These are phyloP conservation scores for Metroxylon sagu DNA, from an alignment of 176 grass and related monocot species.

Conservation along the genomic window DNA sequence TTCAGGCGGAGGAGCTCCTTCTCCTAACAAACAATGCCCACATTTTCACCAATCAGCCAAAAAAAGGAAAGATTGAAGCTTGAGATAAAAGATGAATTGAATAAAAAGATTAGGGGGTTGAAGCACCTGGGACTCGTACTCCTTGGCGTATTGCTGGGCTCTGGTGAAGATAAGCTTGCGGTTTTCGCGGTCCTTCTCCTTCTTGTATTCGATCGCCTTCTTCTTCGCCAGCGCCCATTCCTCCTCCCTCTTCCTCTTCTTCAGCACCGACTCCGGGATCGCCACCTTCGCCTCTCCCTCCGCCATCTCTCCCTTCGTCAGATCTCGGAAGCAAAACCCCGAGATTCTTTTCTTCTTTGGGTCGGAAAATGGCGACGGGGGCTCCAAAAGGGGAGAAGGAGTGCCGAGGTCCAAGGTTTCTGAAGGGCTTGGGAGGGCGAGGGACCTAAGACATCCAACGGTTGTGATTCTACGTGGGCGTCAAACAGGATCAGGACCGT, in stretches of 20 bases:
- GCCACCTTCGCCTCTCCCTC: not conserved
- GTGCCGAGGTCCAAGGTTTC: no score
- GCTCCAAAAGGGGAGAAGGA: no score
- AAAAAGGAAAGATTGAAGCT: not conserved
- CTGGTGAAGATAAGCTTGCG: not conserved
- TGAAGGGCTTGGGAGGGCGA: no score
- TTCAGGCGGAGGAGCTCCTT: constrained; percentile 10
- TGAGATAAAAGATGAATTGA: no score
- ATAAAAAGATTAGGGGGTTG: no score
- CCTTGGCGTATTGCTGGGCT: constrained; percentile 7
- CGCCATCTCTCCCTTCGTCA: no score
- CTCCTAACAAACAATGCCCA: not conserved
- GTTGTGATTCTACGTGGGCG: no score
- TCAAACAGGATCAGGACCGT: no score
- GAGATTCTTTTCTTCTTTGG: no score
- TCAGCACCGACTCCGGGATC: not conserved
- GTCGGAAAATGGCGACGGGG: no score
- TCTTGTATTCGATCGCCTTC: not conserved
- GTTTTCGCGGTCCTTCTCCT: not conserved
- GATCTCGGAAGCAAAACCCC: no score
- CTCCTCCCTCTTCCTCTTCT: not conserved
- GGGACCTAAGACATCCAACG: no score
- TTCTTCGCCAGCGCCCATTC: not conserved
- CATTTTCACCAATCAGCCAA: not conserved
- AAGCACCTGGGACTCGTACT: not conserved